Evolutionary conservation across 192 early-diverging fungal species (phyloP).

Genomic region (Coemansia sp.): DNA sequence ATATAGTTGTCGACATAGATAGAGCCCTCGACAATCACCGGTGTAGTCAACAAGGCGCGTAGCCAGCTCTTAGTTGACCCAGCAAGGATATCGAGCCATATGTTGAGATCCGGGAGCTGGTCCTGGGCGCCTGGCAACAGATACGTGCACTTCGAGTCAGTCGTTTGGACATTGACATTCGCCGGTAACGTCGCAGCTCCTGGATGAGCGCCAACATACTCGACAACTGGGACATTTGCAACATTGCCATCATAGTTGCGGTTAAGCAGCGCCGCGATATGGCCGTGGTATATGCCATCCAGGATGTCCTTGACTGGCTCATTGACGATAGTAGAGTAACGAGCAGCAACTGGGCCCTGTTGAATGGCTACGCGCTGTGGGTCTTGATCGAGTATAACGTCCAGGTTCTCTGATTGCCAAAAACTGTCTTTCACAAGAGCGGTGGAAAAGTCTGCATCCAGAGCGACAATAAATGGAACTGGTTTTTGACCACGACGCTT

Average conservation of each 20-base stretch:
- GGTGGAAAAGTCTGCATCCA: conserved; percentile 87
- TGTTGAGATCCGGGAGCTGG: conserved; percentile 21
- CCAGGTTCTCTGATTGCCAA: conserved; percentile 89
- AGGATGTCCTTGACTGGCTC: conserved; percentile 92
- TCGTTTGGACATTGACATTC: background rate
- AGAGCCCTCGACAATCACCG: conserved; percentile 72
- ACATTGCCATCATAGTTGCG: conserved; percentile 68
- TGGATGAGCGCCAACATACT: conserved; percentile 64
- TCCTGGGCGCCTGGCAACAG: background rate
- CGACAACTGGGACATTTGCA: conserved; percentile 70
- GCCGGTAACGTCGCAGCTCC: background rate
- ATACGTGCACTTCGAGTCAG: conserved; percentile 11
- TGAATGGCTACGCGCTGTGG: conserved; percentile 81
- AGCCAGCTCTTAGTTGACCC: conserved; percentile 78
- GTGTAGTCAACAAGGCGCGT: conserved; percentile 73
- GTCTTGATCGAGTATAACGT: conserved; percentile 83
- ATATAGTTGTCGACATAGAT: conserved; percentile 63
- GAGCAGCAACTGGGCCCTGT: conserved; percentile 86
- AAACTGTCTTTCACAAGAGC: conserved; percentile 90
- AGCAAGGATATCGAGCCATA: conserved; percentile 75
- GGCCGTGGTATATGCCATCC: conserved; percentile 78
- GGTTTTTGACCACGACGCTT: conserved; percentile 80
- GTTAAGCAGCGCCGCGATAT: conserved; percentile 74
- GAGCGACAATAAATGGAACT: conserved; percentile 83
- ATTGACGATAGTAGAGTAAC: conserved; percentile 70